Conservation (phyloP, 306 rosid genomes). For the Luffa aegyptiaca region DNA sequence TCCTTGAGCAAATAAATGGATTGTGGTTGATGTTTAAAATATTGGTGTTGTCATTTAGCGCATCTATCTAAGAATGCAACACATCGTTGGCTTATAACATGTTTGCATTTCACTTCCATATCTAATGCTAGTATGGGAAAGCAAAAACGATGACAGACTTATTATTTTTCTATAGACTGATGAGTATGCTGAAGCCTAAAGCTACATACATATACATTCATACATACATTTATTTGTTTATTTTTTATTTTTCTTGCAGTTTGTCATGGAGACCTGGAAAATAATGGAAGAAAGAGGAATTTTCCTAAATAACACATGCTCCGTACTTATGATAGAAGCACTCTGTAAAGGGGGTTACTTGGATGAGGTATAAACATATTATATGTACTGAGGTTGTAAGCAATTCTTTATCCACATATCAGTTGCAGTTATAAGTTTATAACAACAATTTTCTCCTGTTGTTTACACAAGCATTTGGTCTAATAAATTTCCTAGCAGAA, state of each 20-base stretch:
- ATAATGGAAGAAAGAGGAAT: conserved; percentile 54
- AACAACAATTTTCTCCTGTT: conserved; percentile 17
- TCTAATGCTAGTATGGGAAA: not conserved
- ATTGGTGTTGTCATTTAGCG: not conserved
- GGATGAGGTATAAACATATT: no score
- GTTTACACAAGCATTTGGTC: conserved; percentile 48
- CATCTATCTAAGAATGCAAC: not conserved
- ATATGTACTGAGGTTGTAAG: no score
- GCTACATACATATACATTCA: not conserved
- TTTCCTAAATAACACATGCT: conserved; percentile 32
- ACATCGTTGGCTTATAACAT: not conserved
- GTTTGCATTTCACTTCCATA: not conserved
- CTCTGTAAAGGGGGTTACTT: no score
- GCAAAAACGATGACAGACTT: not conserved
- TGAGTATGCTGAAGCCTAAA: not conserved
- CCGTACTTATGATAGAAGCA: conserved; percentile 43
- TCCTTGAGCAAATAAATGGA: not conserved
- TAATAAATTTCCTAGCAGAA: conserved; percentile 48
- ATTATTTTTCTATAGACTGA: not conserved
- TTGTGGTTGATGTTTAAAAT: not conserved
- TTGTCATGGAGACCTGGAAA: conserved; percentile 75
- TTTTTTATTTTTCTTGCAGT: conserved; percentile 38
- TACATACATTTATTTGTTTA: conserved; percentile 8
- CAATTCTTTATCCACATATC: no score
- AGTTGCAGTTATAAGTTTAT: no score